Percentiles rank a stretch among this genome's conserved stretches.
These are phyloP conservation scores for Xanthoconium separans DNA, from an alignment of 1,284 basidiomycete species.

Conservation along the genomic window DNA sequence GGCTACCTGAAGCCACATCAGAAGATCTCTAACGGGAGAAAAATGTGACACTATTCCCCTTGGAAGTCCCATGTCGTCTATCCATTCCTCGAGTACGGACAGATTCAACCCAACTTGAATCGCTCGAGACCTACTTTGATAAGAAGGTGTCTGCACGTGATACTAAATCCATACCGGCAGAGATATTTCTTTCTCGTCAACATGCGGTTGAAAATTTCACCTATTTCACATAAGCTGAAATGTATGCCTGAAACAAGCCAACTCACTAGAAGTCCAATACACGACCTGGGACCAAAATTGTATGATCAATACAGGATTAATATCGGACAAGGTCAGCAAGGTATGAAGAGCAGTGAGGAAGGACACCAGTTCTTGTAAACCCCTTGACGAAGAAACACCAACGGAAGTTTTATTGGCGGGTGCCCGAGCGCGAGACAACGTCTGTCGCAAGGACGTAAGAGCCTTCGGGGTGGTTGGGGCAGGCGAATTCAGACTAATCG, in stretches of 20 bases:
- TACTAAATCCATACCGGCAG: slow-evolving; percentile 61
- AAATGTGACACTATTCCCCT: slow-evolving; percentile 80
- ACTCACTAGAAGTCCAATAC: slow-evolving; percentile 85
- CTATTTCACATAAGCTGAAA: slow-evolving; percentile 37
- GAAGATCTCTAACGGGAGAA: slow-evolving; percentile 79
- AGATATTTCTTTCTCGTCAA: slow-evolving; percentile 90
- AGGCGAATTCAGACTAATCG: slow-evolving; percentile 37
- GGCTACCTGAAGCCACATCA: slow-evolving; percentile 83
- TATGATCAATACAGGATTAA: slow-evolving; percentile 87
- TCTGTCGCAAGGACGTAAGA: slow-evolving; percentile 65
- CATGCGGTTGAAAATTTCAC: slow-evolving; percentile 94
- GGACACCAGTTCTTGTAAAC: slow-evolving; percentile 70
- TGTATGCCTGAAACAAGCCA: neutral
- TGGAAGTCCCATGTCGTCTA: slow-evolving; percentile 79
- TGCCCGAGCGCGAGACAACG: slow-evolving; percentile 51
- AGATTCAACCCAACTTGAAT: slow-evolving; percentile 91
- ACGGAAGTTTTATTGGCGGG: slow-evolving; percentile 51
- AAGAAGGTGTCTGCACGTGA: slow-evolving; percentile 3
- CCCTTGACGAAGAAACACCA: slow-evolving; percentile 45
- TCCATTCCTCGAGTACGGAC: slow-evolving; percentile 89
- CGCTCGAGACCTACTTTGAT: slow-evolving; percentile 65
- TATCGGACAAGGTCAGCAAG: slow-evolving; percentile 82
- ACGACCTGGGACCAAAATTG: slow-evolving; percentile 96
- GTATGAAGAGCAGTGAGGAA: slow-evolving; percentile 89
- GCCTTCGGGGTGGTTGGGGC: slow-evolving; percentile 44